Base-by-base conservation (phyloP, 2,329 filamentous ascomycete genomes). In the Colletotrichum shisoi region DNA sequence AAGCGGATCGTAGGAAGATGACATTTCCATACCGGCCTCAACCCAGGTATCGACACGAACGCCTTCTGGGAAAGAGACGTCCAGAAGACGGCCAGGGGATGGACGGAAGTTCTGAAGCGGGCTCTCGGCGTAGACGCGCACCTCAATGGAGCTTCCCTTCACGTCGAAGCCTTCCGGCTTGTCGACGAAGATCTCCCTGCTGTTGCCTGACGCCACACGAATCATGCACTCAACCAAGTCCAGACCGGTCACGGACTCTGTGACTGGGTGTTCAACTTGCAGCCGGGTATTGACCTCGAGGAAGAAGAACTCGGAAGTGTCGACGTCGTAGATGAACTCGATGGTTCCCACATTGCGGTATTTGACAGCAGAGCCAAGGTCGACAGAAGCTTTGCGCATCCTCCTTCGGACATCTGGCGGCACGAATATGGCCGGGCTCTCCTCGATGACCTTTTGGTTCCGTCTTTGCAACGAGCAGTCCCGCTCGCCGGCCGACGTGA, bases 1-100 rank as follows among this genome's bases (percentile, higher is more conserved):
- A 83, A 93, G 89, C 0, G 91, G 90, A 71, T 93, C 91, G 74
- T 93, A 93, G 70, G 91, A 87, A 4, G 89, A 87, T 0, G 90
- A 91, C 1, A 93, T 86, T 71, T 90, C 85, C 64, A 91, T 89
- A 6, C 90, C 90, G 37, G 85, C 80, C 24, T 87, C 83, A 70
- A 93, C 91, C 24, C 90, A 90, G 4, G 88, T 88, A 72, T 92
- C 90, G 61, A 92, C 87, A 12, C 90, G 84, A 6, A 91, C 84
- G 37, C 79, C 74, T 11, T 75, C 74, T 0, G 89, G 89, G 11
- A 85, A 87, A 52, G 82, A 82, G 12, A 91, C 82, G 71, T 91
- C 86, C 4, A 88, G 75, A 0, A 92, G 79, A n/a, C 80, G 82
- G 11, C 89, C 89, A 1, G 89, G 90, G 67, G 89, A 87, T 0